Conservation (phyloP, 805 yeast species). For the Saccharomycopsis malanga region DNA sequence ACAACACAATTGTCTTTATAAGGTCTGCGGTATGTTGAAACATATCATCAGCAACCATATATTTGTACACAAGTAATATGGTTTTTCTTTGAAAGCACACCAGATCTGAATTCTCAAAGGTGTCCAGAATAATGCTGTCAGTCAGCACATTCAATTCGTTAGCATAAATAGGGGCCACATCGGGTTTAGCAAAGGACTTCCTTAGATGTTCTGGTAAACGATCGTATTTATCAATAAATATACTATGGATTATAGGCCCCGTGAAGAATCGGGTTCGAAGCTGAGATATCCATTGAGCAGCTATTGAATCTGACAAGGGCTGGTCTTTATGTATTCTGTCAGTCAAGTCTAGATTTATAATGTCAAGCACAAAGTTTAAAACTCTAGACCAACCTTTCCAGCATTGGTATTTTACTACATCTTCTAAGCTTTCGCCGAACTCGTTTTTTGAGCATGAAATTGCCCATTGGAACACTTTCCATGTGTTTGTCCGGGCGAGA, state of each 20-base stretch:
- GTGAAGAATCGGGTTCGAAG: neutral
- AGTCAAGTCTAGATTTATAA: neutral
- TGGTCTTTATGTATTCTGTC: neutral
- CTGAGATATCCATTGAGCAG: neutral
- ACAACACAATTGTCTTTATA: neutral
- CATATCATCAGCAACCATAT: neutral
- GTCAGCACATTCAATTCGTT: neutral
- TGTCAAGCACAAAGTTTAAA: neutral
- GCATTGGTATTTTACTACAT: constrained; percentile 1
- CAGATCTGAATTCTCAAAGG: neutral
- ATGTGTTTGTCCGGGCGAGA: neutral
- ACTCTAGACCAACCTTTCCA: constrained; percentile 6
- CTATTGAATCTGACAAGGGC: neutral
- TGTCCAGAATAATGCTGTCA: neutral
- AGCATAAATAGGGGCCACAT: neutral
- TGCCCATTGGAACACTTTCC: constrained; percentile 6
- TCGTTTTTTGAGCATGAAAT: neutral
- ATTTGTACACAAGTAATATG: neutral
- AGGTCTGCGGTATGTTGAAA: neutral
- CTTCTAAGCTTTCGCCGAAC: neutral
- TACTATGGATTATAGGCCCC: neutral
- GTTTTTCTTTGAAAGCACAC: constrained; percentile 2
- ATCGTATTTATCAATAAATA: neutral
- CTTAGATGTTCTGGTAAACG: neutral
- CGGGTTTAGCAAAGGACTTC: neutral